Evolutionary conservation across 768 basidiomycete species (phyloP), one percentile per base, ranked within the genome.

Genomic region (Lactarius hatsudake): DNA sequence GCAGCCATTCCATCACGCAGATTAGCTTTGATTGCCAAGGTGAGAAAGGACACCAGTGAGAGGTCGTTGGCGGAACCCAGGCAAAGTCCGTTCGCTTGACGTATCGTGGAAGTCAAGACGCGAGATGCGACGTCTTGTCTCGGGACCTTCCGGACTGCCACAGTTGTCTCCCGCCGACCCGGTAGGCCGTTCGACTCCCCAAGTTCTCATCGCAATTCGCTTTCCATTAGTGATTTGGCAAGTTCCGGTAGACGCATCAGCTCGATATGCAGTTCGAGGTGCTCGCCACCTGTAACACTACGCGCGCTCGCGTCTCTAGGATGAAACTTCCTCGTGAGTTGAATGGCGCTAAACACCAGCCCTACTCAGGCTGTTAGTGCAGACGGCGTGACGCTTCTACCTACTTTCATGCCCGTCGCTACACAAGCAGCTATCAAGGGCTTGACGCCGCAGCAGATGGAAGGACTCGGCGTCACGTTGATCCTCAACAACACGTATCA

Each of bases 341-440:
- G 18, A 45, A 9, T 18, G 17, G 18, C 2, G 58, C 48, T 38
- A 54, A 65, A 15, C 67, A 65, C 63, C 68, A 4, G 42, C 59
- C 57, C n/a, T 51, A 40, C 23, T 56, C 34, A 68, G 59, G 63
- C 54, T 61, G 51, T 55, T 62, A 10, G 38, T 55, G 23, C 70
- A 93, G 91, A 94, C 79, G 92, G 91, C 10, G 79, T 83, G 45
- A 94, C 93, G 2, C 86, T 89, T 81, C 79, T 94, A 23, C 93
- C 93, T 2, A 93, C 93, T 0, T 96, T 96, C 72, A 96, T 95
- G 94, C 94, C 93, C 3, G 93, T 95, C 10, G 93, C 93, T 3
- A 96, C 94, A 5, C 94, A 96, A 74, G 93, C 90, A 20, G 90
- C 93, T 7, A 93, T 96, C 74, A 96, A 96, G 77, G 93, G 93